Conservation (phyloP, 2,329 filamentous ascomycete species). For the Colletotrichum gloeosporioides region DNA sequence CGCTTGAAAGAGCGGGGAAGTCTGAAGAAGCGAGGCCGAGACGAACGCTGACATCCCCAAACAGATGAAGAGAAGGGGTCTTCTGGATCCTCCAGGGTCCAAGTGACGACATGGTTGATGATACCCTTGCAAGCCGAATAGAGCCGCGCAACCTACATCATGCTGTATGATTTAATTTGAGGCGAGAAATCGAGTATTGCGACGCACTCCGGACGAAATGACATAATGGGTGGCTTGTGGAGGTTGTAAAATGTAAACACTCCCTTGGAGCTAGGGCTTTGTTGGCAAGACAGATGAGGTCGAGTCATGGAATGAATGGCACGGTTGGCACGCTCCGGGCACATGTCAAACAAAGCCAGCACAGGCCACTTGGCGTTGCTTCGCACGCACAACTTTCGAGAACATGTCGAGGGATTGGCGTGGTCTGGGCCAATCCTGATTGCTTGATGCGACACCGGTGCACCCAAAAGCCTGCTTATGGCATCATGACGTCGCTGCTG, state of each 20-base stretch:
- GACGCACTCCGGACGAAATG: background rate
- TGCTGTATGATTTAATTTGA: background rate
- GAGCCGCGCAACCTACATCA: background rate
- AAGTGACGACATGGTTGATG: conserved; percentile 16
- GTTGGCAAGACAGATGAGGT: background rate
- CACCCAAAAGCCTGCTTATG: background rate
- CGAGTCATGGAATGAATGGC: conserved; percentile 1
- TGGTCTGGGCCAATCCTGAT: background rate
- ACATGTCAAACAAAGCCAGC: conserved; percentile 7
- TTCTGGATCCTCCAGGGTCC: conserved; percentile 12
- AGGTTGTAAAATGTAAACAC: background rate
- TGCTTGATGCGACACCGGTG: background rate
- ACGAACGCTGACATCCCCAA: background rate
- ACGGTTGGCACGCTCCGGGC: background rate
- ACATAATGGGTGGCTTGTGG: background rate
- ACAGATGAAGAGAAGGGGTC: background rate
- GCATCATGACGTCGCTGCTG: conserved; percentile 7
- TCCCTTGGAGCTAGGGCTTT: background rate
- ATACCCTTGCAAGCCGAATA: background rate
- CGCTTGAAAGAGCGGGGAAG: conserved; percentile 25
- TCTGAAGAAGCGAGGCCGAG: background rate
- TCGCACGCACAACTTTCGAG: background rate
- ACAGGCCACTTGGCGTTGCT: background rate
- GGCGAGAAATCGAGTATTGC: background rate
- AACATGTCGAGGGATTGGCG: background rate